phyloP scores from a whole-genome alignment of 257 asterid genomes.

The Avicennia marina region DNA sequence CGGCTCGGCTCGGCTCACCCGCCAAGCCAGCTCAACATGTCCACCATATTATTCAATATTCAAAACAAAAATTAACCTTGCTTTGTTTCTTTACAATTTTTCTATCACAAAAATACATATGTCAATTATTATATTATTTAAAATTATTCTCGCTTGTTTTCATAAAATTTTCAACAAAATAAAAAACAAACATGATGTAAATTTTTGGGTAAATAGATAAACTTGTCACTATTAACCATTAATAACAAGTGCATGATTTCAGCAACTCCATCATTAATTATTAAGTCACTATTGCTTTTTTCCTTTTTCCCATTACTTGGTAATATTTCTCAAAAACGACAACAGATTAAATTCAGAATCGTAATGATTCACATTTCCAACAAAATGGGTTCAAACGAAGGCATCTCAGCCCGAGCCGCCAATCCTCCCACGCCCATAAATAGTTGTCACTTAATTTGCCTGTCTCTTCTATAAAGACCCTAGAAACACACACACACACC shows the following conservation, averaged over 20 bases:
- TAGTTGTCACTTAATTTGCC: neutral
- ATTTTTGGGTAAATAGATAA: neutral
- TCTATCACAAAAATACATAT: too few species aligned
- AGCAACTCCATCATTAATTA: too few species aligned
- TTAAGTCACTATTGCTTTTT: too few species aligned
- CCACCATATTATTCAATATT: too few species aligned
- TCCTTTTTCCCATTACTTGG: too few species aligned
- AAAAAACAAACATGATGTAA: neutral
- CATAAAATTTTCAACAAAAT: too few species aligned
- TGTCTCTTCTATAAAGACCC: slow-evolving; percentile 25
- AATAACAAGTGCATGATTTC: too few species aligned
- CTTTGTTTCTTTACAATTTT: neutral
- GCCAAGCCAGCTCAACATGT: too few species aligned
- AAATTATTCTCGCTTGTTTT: neutral
- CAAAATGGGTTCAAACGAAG: slow-evolving; percentile 20
- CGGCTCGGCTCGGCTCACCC: neutral
- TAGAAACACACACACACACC: too few species aligned
- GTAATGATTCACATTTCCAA: too few species aligned
- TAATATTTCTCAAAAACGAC: too few species aligned
- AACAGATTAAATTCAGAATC: neutral
- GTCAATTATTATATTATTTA: neutral
- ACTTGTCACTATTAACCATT: too few species aligned
- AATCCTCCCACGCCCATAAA: neutral
- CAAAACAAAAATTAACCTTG: neutral
- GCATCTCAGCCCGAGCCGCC: slow-evolving; percentile 25